Evolutionary conservation across 73 alveolate genomes (phyloP).

Genomic region (Symbiodinium pilosum): DNA sequence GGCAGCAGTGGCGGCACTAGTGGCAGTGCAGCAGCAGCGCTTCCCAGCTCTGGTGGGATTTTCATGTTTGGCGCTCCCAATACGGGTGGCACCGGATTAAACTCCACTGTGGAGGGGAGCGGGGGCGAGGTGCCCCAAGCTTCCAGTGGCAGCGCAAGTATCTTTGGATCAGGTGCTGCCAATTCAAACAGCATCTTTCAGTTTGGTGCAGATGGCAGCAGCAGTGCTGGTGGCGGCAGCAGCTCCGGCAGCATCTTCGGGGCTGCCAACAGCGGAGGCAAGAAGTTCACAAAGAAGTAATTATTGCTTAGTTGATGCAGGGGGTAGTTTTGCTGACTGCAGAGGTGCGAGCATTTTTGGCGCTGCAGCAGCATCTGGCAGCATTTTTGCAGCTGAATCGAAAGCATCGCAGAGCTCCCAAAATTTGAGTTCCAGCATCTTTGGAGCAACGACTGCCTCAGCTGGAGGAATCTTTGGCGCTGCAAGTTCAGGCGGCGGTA

Average conservation of each 20-base stretch:
- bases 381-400: not conserved
- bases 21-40: not conserved
- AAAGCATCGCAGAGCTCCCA: not conserved
- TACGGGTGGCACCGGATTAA: not conserved
- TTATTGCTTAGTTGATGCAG: not conserved
- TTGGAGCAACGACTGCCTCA: constrained; percentile 10
- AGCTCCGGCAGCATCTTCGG: not conserved
- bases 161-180: not conserved
- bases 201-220: not conserved
- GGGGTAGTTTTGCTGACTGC: too few relatives aligned
- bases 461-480: constrained; percentile 20
- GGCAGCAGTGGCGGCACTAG: not conserved
- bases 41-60: constrained; percentile 2
- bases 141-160: not conserved
- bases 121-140: not conserved
- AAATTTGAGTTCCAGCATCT: constrained; percentile 10
- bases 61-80: constrained; percentile 25
- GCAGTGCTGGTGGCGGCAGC: not conserved
- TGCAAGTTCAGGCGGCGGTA: constrained; percentile 22
- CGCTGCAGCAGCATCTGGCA: not conserved
- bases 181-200: not conserved
- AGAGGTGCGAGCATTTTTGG: constrained; percentile 18
- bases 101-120: not conserved
- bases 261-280: not conserved
- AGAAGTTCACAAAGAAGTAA: too few relatives aligned